phyloP scores from a whole-genome alignment of 208 protist species.

The Naegleria gruberi region DNA sequence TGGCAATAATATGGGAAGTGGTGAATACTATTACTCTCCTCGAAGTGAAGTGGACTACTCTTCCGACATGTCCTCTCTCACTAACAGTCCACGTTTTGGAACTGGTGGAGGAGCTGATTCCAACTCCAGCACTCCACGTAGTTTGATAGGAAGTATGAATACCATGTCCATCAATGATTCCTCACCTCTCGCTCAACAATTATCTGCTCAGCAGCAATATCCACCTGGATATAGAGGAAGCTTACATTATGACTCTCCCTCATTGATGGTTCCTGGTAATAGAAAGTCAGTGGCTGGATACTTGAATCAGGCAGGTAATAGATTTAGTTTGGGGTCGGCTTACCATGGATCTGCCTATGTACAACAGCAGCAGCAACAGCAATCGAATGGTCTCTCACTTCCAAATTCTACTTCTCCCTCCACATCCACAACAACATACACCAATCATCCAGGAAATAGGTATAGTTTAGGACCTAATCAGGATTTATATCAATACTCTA shows the following conservation, averaged over 20 bases:
- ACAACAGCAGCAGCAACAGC: no score
- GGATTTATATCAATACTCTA: background rate
- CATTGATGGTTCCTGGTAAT: background rate
- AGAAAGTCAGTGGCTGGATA: background rate
- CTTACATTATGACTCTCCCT: background rate
- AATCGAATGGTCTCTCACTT: no score
- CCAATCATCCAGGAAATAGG: background rate
- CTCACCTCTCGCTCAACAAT: no score
- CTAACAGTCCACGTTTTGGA: background rate
- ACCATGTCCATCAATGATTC: background rate
- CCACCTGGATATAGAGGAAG: background rate
- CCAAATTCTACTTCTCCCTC: background rate
- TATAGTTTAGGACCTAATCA: background rate
- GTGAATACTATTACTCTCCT: background rate
- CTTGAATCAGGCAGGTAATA: background rate
- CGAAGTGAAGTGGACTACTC: background rate
- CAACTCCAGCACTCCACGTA: background rate
- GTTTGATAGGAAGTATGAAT: background rate
- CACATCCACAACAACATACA: background rate
- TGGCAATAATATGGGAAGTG: no score
- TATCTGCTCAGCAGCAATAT: background rate
- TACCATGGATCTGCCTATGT: background rate
- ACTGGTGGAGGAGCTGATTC: background rate
- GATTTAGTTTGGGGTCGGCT: background rate
- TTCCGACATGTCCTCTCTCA: background rate